Evolutionary conservation across 208 protist genomes (phyloP).

Genomic region (Novymonas esmeraldas): DNA sequence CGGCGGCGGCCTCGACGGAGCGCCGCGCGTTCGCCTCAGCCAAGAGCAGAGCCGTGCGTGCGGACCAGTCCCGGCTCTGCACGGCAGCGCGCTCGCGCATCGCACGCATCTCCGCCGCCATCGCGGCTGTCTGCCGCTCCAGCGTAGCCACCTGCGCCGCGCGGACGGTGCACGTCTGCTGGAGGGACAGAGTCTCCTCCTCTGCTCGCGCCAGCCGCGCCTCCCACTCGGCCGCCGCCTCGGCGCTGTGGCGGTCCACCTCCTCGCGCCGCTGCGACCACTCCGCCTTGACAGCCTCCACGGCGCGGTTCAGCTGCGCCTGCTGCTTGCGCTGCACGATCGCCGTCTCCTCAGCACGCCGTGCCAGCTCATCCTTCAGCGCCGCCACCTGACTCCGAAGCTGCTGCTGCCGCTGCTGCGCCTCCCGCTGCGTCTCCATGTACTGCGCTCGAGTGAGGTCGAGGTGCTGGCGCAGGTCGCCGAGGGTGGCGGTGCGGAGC

Average conservation of each 20-base stretch:
- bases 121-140: slow-evolving; percentile 10
- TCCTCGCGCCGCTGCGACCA: slow-evolving; percentile 18
- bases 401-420: slow-evolving; percentile 21
- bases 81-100: slow-evolving; percentile 10
- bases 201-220: not conserved
- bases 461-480: slow-evolving; percentile 57
- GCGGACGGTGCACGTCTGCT: slow-evolving; percentile 21
- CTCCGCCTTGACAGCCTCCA: slow-evolving; percentile 24
- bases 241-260: slow-evolving; percentile 8
- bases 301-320: slow-evolving; percentile 32
- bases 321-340: slow-evolving; percentile 49
- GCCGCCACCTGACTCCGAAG: slow-evolving; percentile 58
- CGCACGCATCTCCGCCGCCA: slow-evolving; percentile 19
- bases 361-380: slow-evolving; percentile 79
- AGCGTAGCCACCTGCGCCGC: slow-evolving; percentile 24
- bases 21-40: slow-evolving; percentile 15
- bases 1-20: not conserved
- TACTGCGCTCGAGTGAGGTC: slow-evolving; percentile 41
- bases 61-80: slow-evolving; percentile 2
- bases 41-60: slow-evolving; percentile 11
- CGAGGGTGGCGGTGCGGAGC: slow-evolving; percentile 50
- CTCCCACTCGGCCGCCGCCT: not conserved
- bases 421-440: slow-evolving; percentile 26
- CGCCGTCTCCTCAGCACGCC: slow-evolving; percentile 52
- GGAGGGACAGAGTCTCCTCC: slow-evolving; percentile 20